phyloP scores from a whole-genome alignment of 495 filamentous ascomycete species.

The Penicillium angulare region DNA sequence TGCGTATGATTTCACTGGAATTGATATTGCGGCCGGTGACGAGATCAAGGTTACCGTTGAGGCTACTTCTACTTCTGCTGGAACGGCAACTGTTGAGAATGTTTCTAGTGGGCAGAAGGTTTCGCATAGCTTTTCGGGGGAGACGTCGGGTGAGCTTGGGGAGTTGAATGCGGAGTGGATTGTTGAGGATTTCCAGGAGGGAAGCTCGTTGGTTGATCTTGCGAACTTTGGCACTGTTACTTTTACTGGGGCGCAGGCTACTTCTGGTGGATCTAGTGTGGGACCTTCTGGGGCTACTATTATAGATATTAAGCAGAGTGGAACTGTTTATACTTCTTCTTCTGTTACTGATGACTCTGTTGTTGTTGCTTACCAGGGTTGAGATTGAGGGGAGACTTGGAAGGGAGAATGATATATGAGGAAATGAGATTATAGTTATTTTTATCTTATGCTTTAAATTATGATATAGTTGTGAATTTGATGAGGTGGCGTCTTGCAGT shows the following conservation, averaged over 20 bases:
- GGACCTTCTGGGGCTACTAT: slow-evolving; percentile 40
- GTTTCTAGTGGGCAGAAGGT: slow-evolving; percentile 47
- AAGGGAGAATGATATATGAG: background rate
- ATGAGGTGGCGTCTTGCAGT: no score
- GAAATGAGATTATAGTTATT: background rate
- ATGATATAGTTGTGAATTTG: no score
- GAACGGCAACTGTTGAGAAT: slow-evolving; percentile 52
- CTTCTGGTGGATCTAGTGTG: slow-evolving; percentile 24
- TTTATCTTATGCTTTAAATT: no score
- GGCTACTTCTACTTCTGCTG: slow-evolving; percentile 39
- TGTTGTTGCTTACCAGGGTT: slow-evolving; percentile 18
- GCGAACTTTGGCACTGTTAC: slow-evolving; percentile 53
- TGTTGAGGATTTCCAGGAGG: slow-evolving; percentile 55
- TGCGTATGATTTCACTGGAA: slow-evolving; percentile 49
- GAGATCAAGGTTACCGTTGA: slow-evolving; percentile 51
- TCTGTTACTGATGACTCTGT: slow-evolving; percentile 34
- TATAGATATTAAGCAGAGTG: slow-evolving; percentile 48
- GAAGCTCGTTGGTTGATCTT: slow-evolving; percentile 45
- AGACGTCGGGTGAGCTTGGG: slow-evolving; percentile 14
- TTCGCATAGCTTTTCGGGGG: slow-evolving; percentile 41
- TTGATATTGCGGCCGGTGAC: slow-evolving; percentile 52
- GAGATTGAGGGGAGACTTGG: background rate
- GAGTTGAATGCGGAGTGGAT: slow-evolving; percentile 59
- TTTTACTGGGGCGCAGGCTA: slow-evolving; percentile 40
- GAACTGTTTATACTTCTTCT: slow-evolving; percentile 40